Conservation (phyloP, 2,329 filamentous ascomycete genomes). For the Alternaria gaisen region DNA sequence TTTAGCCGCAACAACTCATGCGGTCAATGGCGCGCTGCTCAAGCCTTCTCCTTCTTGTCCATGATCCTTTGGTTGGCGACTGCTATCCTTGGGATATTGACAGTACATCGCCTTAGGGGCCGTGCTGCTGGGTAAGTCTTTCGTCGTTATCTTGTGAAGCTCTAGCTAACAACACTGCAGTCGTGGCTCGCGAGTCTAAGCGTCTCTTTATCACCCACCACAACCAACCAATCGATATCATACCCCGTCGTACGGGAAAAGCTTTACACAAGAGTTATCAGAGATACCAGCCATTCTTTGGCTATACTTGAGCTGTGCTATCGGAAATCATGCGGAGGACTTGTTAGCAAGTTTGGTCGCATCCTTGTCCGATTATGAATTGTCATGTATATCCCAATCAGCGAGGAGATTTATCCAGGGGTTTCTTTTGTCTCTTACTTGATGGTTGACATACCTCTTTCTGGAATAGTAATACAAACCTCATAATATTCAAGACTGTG, state of each 20-base stretch:
- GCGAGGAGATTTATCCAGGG: background rate
- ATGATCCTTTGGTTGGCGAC: conserved; percentile 76
- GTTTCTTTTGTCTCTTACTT: background rate
- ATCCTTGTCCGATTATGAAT: background rate
- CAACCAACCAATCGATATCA: background rate
- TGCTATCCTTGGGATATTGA: conserved; percentile 33
- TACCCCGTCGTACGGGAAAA: too few relatives aligned
- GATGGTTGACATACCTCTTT: background rate
- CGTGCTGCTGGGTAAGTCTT: conserved; percentile 19
- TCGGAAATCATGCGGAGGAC: background rate
- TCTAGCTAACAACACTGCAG: background rate
- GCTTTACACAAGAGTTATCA: background rate
- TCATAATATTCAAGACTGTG: background rate
- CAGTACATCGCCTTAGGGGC: conserved; percentile 26
- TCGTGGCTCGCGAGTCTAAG: background rate
- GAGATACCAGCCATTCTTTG: background rate
- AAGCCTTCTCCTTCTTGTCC: conserved; percentile 76
- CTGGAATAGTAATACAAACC: background rate
- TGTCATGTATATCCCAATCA: background rate
- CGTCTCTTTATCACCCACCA: background rate
- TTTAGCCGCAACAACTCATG: conserved; percentile 59
- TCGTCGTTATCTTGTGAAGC: background rate
- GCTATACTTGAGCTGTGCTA: background rate
- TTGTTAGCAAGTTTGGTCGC: background rate
- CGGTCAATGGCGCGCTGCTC: conserved; percentile 73